These are phyloP conservation scores for Gossypium australe DNA, from an alignment of 345 rosid genomes.

Conservation along the genomic window DNA sequence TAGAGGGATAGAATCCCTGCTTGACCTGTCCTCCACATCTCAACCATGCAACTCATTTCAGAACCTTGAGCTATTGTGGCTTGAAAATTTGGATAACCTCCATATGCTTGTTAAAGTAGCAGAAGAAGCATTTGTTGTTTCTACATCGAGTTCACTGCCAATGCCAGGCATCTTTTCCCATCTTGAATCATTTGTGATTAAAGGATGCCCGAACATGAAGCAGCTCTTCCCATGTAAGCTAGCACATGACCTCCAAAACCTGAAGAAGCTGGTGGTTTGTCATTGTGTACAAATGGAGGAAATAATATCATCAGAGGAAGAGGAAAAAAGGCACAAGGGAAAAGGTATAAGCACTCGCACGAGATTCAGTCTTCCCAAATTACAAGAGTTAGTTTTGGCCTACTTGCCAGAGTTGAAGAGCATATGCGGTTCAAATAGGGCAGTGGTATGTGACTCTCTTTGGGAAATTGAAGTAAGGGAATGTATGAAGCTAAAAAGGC, in stretches of 20 bases:
- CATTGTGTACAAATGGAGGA: neutral
- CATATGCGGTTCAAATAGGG: neutral
- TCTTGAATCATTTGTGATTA: neutral
- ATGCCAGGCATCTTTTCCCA: slow-evolving; percentile 3
- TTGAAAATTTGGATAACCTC: neutral
- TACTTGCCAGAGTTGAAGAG: neutral
- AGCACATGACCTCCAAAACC: neutral
- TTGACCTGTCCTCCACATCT: neutral
- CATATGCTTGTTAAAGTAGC: neutral
- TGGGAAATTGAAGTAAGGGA: neutral
- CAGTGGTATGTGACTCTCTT: neutral
- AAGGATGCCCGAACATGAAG: neutral
- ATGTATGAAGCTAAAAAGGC: neutral
- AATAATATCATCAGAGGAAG: neutral
- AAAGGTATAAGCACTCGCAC: neutral
- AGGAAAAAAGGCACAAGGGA: neutral
- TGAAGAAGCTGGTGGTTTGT: neutral
- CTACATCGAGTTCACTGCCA: neutral
- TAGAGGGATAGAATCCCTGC: neutral
- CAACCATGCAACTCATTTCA: neutral
- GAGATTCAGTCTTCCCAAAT: neutral
- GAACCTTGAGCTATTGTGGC: neutral
- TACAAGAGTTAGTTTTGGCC: neutral
- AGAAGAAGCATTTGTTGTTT: neutral
- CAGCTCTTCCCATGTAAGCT: neutral